Percentiles rank a stretch among this genome's conserved stretches.
These are phyloP conservation scores for Ailanthus altissimus DNA, from an alignment of 345 rosid species.

Conservation along the genomic window DNA sequence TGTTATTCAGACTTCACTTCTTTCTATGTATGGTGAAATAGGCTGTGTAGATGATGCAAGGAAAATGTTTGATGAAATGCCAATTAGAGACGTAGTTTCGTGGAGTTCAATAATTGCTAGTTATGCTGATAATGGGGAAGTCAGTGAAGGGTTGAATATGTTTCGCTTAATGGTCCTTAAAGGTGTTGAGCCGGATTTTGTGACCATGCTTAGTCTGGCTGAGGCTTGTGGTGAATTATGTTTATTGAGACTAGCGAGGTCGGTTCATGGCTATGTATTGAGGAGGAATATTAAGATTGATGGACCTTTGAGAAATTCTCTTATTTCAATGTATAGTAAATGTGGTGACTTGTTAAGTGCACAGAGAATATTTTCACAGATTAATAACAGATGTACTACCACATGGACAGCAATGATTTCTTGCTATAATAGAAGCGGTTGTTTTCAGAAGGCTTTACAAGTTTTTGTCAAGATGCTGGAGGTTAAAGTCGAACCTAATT, in stretches of 20 bases:
- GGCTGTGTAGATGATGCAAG: constrained; percentile 49
- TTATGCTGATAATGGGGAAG: constrained; percentile 52
- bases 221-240: constrained; percentile 62
- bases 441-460: constrained; percentile 48
- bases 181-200: constrained; percentile 53
- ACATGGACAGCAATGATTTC: constrained; percentile 83
- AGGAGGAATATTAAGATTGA: constrained; percentile 38
- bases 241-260: constrained; percentile 42
- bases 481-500: constrained; percentile 47
- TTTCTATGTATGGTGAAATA: constrained; percentile 56
- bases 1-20: constrained; percentile 66
- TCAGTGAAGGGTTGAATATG: constrained; percentile 43
- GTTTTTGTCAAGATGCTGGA: constrained; percentile 56
- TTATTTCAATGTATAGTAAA: constrained; percentile 65
- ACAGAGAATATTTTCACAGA: constrained; percentile 45
- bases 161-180: constrained; percentile 45
- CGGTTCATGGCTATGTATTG: constrained; percentile 47
- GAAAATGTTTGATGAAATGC: constrained; percentile 67
- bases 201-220: constrained; percentile 53
- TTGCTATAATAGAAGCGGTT: constrained; percentile 56
- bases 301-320: constrained; percentile 50
- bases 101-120: constrained; percentile 71
- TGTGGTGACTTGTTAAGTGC: constrained; percentile 70
- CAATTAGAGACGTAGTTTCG: constrained; percentile 52
- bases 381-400: constrained; percentile 31